A percentile compares a stretch with the other conserved stretches of the same genome.
Evolutionary conservation across 352 stramenopile genomes (phyloP).

Genomic region (Pythium sp.): DNA sequence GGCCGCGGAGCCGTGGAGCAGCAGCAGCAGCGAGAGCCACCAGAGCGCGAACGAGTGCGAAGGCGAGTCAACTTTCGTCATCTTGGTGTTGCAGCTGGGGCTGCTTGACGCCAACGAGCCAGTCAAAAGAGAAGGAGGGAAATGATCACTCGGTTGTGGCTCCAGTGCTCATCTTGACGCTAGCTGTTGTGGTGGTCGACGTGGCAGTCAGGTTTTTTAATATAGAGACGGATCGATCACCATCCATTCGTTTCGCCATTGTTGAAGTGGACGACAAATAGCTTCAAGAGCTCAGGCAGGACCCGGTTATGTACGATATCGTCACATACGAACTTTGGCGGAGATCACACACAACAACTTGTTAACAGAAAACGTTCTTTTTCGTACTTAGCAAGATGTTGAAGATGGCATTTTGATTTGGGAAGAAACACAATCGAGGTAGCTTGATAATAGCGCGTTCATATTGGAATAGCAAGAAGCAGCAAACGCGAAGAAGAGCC

Average conservation of each 20-base stretch:
- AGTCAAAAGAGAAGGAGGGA: not conserved
- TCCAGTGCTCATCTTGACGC: too few species aligned
- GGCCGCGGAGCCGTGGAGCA: not conserved
- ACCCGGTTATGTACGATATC: not conserved
- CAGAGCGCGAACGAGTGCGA: not conserved
- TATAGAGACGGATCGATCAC: not conserved
- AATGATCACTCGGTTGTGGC: not conserved
- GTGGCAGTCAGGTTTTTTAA: too few species aligned
- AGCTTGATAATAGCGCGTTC: not conserved
- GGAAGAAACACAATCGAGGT: not conserved
- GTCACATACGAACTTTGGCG: not conserved
- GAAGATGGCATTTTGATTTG: not conserved
- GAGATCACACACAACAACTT: not conserved
- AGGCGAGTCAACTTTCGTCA: not conserved
- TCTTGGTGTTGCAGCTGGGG: not conserved
- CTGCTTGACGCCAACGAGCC: not conserved
- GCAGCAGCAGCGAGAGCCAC: not conserved
- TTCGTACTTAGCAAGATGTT: conserved; percentile 1
- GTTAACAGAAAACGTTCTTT: not conserved
- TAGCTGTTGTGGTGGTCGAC: not conserved
- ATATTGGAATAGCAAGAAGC: not conserved
- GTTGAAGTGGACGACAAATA: not conserved
- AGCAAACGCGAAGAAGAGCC: not conserved
- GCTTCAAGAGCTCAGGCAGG: not conserved
- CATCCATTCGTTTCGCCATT: not conserved